Evolutionary conservation across 2,329 filamentous ascomycete genomes (phyloP).

Genomic region (Cryoendolithus antarcticus): DNA sequence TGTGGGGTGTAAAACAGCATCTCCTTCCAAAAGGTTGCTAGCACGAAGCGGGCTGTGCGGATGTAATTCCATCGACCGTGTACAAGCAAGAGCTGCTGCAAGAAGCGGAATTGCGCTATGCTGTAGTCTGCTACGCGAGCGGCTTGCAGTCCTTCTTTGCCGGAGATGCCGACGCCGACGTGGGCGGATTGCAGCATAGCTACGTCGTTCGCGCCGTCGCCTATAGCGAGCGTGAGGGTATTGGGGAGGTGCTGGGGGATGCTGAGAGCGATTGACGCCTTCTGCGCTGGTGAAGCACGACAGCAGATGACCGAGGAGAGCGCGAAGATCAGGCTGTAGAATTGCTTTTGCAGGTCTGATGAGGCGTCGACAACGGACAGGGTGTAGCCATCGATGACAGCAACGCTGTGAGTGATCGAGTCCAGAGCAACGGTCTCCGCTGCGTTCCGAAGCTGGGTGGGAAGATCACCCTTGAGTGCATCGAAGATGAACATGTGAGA

Average conservation of each 20-base stretch:
- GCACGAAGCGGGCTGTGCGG: slow-evolving; percentile 46
- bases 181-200: slow-evolving; percentile 89
- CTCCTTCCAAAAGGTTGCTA: slow-evolving; percentile 82
- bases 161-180: slow-evolving; percentile 78
- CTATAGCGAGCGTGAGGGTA: slow-evolving; percentile 72
- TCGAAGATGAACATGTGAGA: slow-evolving; percentile 71
- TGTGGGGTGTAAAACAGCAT: slow-evolving; percentile 41
- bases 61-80: slow-evolving; percentile 39
- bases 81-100: slow-evolving; percentile 38
- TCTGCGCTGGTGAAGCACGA: slow-evolving; percentile 72
- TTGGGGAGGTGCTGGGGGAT: slow-evolving; percentile 63
- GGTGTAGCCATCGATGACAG: slow-evolving; percentile 81
- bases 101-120: slow-evolving; percentile 76
- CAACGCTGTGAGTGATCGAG: slow-evolving; percentile 65
- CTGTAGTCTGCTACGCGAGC: slow-evolving; percentile 77
- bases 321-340: slow-evolving; percentile 65
- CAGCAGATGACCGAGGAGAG: slow-evolving; percentile 83
- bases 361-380: slow-evolving; percentile 57
- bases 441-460: slow-evolving; percentile 49
- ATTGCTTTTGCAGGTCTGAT: slow-evolving; percentile 42
- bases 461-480: slow-evolving; percentile 50
- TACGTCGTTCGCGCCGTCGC: slow-evolving; percentile 86
- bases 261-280: slow-evolving; percentile 65
- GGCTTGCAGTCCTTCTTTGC: slow-evolving; percentile 75
- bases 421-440: slow-evolving; percentile 51